Evolutionary conservation across 2,329 filamentous ascomycete genomes (phyloP), one percentile per base, ranked within the genome.

Genomic region (Epichloe gansuensis): DNA sequence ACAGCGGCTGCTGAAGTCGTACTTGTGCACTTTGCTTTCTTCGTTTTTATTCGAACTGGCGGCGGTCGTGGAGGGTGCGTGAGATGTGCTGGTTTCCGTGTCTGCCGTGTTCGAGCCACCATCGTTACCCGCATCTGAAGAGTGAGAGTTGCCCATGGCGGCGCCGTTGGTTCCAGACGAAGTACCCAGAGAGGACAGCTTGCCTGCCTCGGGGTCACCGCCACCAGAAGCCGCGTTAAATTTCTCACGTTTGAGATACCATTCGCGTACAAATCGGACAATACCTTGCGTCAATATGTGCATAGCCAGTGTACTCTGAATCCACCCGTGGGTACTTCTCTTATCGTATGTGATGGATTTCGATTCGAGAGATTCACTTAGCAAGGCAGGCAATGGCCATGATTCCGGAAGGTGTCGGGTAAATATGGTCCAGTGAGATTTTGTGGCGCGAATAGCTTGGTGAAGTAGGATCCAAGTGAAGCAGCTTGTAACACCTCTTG

Each of bases 21-120:
- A 95, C 89, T 68, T 93, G 88, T 54, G 89, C 90, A 64, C 88
- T 91, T 70, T 95, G 89, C 72, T 93, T 91, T 71, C 86, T 82
- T 72, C 88, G 86, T 72, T 89, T 93, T 93, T 94, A 52, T 67
- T 69, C 71, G 81, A 63, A 70, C 72, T 72, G 62, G 56, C 56
- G 5, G 65, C 59, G 37, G 60, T 63, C 71, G 72, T 71, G 63
- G 56, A 60, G 21, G 60, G 52, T 9, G 59, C 56, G 28, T 55
- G 53, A 37, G 46, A 38, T 38, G 46, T 38, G 5, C 61, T 60
- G 21, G 73, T 67, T 58, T 81, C 79, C 55, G 73, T 70, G 61
- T 80, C 78, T 15, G 75, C 67, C n/a, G 73, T 73, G 48, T 69
- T 73, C 58, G 81, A 77, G 28, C 76, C 75, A 17, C 54, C 50